These are phyloP conservation scores for Penicillium griseofulvum DNA, from an alignment of 2,329 filamentous ascomycete genomes.

Conservation along the genomic window DNA sequence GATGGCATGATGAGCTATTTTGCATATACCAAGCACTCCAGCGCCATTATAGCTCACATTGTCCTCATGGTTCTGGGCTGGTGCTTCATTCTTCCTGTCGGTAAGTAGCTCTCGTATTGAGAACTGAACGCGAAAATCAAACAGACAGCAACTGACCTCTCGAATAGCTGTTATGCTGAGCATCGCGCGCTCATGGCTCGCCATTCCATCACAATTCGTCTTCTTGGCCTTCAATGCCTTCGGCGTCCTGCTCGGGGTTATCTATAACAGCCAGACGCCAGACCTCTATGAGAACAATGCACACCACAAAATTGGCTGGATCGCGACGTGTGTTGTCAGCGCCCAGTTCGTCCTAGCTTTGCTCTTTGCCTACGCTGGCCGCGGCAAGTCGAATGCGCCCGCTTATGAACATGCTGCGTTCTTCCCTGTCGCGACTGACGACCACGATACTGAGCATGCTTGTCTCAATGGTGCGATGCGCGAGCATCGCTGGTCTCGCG, in stretches of 20 bases:
- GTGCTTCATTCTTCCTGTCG: conserved; percentile 69
- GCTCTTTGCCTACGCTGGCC: conserved; percentile 59
- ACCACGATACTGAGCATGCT: conserved; percentile 45
- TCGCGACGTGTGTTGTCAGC: conserved; percentile 68
- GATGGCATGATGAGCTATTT: conserved; percentile 46
- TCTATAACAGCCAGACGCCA: conserved; percentile 78
- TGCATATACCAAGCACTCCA: conserved; percentile 39
- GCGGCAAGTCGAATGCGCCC: conserved; percentile 35
- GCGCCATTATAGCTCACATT: conserved; percentile 66
- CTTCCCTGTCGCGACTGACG: conserved; percentile 60
- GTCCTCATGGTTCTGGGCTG: conserved; percentile 68
- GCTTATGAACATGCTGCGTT: conserved; percentile 57
- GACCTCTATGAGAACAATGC: conserved; percentile 83
- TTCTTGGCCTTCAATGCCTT: conserved; percentile 65
- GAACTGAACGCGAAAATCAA: neutral
- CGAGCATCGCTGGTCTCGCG: conserved; percentile 61
- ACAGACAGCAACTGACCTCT: neutral
- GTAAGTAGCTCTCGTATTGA: conserved; percentile 48
- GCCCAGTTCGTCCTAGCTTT: conserved; percentile 69
- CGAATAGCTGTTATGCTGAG: conserved; percentile 77
- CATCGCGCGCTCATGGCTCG: conserved; percentile 72
- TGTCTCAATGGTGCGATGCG: conserved; percentile 39
- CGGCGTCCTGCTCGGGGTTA: conserved; percentile 62
- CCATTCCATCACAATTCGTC: conserved; percentile 64
- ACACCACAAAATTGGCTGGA: conserved; percentile 88